Evolutionary conservation across 2,329 filamentous ascomycete species (phyloP).

Genomic region (Pyrenophora tritici-repentis): DNA sequence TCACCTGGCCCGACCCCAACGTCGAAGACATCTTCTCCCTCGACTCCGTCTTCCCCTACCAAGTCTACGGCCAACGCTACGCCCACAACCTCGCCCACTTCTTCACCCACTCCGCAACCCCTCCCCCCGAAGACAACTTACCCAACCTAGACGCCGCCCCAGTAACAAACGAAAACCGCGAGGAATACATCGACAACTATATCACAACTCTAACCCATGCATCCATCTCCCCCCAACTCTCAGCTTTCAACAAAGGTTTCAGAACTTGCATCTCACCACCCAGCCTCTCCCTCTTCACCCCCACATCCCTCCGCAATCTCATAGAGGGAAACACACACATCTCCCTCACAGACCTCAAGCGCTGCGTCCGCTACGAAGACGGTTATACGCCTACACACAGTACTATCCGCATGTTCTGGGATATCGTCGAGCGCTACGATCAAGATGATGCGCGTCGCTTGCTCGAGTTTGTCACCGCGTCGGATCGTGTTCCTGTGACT

Average conservation of each 20-base stretch:
- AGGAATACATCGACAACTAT: slow-evolving; percentile 81
- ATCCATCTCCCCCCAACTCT: slow-evolving; percentile 71
- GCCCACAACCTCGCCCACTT: slow-evolving; percentile 59
- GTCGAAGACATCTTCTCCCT: slow-evolving; percentile 82
- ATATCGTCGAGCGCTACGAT: slow-evolving; percentile 70
- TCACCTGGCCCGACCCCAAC: slow-evolving; percentile 79
- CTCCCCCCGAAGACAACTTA: background rate
- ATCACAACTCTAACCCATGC: slow-evolving; percentile 50
- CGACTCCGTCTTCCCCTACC: slow-evolving; percentile 83
- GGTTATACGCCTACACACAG: slow-evolving; percentile 74
- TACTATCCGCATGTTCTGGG: slow-evolving; percentile 82
- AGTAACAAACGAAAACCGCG: slow-evolving; percentile 81
- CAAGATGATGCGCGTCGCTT: slow-evolving; percentile 74
- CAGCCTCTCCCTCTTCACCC: slow-evolving; percentile 59
- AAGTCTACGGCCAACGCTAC: slow-evolving; percentile 59
- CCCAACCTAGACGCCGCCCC: slow-evolving; percentile 60
- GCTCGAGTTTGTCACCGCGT: slow-evolving; percentile 93
- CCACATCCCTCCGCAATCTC: slow-evolving; percentile 66
- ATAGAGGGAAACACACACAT: slow-evolving; percentile 85
- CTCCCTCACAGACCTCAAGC: slow-evolving; percentile 73
- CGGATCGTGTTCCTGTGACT: slow-evolving; percentile 85
- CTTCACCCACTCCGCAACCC: background rate
- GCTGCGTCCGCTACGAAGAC: slow-evolving; percentile 74
- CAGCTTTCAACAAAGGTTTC: slow-evolving; percentile 82
- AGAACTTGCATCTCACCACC: slow-evolving; percentile 71